Evolutionary conservation across 2,329 filamentous ascomycete species (phyloP).

Genomic region (Fusarium piperis): DNA sequence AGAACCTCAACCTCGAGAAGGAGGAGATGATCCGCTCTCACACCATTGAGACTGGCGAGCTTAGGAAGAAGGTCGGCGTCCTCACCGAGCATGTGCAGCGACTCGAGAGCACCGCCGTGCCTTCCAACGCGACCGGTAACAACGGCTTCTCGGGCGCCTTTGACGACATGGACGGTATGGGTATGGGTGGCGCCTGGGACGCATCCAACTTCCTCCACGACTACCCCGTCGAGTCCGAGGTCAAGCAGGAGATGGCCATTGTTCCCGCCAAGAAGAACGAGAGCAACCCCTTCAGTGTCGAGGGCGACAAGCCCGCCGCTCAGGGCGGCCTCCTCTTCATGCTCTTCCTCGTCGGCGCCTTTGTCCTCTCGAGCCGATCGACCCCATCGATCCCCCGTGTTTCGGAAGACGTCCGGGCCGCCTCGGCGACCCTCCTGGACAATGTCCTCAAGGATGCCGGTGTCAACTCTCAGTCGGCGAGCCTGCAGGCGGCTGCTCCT

Average conservation of each 20-base stretch:
- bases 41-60: constrained; percentile 88
- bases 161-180: constrained; percentile 83
- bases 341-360: constrained; percentile 95
- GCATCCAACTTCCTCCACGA: constrained; percentile 77
- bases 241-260: constrained; percentile 68
- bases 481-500: constrained; percentile 58
- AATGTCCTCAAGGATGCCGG: constrained; percentile 85
- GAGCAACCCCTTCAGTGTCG: constrained; percentile 50
- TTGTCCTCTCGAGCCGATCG: constrained; percentile 87
- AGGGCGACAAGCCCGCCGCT: constrained; percentile 72
- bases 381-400: constrained; percentile 78
- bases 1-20: constrained; percentile 84
- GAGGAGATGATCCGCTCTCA: constrained; percentile 89
- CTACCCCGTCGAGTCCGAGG: constrained; percentile 69
- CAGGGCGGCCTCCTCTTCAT: constrained; percentile 89
- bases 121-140: constrained; percentile 54
- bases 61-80: constrained; percentile 91
- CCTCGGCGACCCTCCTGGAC: constrained; percentile 80
- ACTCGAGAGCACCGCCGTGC: constrained; percentile 69
- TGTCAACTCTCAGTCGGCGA: constrained; percentile 57
- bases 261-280: constrained; percentile 63
- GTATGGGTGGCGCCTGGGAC: constrained; percentile 85
- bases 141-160: constrained; percentile 76
- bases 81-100: constrained; percentile 78
- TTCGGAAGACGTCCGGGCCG: constrained; percentile 82